phyloP scores from a whole-genome alignment of 1,139 yeast species.

The Geotrichum europaeum region DNA sequence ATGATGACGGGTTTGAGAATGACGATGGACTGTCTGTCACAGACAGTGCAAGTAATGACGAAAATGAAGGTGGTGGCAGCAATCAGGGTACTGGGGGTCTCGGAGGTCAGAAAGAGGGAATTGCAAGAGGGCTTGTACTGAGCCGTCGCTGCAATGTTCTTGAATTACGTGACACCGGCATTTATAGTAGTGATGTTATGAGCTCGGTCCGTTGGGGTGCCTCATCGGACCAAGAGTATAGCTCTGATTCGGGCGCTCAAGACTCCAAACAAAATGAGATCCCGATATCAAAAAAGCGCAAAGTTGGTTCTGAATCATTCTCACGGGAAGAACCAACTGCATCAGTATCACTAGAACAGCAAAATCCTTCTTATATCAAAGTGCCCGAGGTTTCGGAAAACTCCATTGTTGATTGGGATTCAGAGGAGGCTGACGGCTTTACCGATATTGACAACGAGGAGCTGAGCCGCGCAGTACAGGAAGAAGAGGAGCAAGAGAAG shows the following conservation, averaged over 20 bases:
- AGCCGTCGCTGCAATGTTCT: background rate
- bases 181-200: background rate
- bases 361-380: background rate
- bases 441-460: background rate
- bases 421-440: background rate
- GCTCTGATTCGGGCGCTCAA: background rate
- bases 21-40: background rate
- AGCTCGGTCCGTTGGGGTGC: background rate
- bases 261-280: background rate
- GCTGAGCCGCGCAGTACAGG: background rate
- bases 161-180: background rate
- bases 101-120: background rate
- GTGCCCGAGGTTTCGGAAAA: background rate
- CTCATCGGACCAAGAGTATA: background rate
- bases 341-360: background rate
- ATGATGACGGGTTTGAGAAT: background rate
- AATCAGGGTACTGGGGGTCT: background rate
- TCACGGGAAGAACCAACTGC: background rate
- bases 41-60: background rate
- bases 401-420: background rate
- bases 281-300: background rate
- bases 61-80: background rate
- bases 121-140: background rate
- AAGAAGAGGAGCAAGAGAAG: background rate
- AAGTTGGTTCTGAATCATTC: background rate